These are phyloP conservation scores for Coemansia sp. DNA, from an alignment of 192 early-diverging fungal species.

Conservation along the genomic window DNA sequence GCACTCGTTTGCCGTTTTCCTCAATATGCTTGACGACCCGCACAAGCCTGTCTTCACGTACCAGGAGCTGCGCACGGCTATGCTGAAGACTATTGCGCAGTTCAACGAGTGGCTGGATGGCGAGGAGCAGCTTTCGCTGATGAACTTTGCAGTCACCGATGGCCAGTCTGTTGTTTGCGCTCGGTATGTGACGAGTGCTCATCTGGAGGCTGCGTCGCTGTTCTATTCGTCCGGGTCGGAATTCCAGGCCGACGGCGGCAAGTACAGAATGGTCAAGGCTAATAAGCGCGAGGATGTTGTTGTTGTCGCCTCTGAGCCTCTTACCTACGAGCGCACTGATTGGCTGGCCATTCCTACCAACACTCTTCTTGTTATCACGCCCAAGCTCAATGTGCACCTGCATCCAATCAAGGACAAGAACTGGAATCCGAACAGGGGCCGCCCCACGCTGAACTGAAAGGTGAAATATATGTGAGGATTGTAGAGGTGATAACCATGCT, in stretches of 20 bases:
- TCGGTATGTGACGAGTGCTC: constrained; percentile 68
- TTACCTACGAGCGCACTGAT: constrained; percentile 79
- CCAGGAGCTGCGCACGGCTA: constrained; percentile 65
- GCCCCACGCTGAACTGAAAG: not conserved
- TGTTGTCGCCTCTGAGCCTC: constrained; percentile 76
- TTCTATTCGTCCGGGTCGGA: constrained; percentile 80
- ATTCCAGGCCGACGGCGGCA: constrained; percentile 64
- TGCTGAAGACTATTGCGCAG: constrained; percentile 74
- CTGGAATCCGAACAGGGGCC: constrained; percentile 35
- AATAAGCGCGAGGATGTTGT: constrained; percentile 79
- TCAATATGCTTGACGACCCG: constrained; percentile 62
- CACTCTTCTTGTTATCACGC: constrained; percentile 72
- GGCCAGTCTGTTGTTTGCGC: constrained; percentile 76
- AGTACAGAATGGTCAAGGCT: constrained; percentile 70
- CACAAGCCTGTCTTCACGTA: constrained; percentile 57
- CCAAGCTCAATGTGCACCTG: constrained; percentile 72
- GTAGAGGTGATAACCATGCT: too few relatives aligned
- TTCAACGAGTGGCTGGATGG: constrained; percentile 66
- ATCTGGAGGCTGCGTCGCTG: constrained; percentile 70
- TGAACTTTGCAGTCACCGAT: constrained; percentile 86
- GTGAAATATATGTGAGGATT: not conserved
- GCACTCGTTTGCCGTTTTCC: constrained; percentile 78
- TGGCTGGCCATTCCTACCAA: constrained; percentile 81
- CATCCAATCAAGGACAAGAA: constrained; percentile 75
- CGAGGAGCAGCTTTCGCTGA: constrained; percentile 60